phyloP scores from a whole-genome alignment of 495 filamentous ascomycete genomes.

The Podospora conica region DNA sequence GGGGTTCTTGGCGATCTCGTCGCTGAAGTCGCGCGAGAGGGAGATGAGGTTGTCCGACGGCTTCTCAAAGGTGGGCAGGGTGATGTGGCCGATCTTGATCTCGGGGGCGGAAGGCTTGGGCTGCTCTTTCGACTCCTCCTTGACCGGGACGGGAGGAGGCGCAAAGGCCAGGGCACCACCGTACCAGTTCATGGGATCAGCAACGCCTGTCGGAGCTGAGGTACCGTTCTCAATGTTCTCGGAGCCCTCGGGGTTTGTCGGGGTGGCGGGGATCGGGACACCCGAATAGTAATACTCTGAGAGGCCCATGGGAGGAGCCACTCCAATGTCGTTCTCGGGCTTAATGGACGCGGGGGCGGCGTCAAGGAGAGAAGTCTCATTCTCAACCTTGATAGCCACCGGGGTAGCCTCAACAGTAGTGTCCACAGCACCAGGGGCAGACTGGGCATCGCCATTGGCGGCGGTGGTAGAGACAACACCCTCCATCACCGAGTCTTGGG shows the following conservation, averaged over 20 bases:
- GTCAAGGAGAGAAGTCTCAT: neutral
- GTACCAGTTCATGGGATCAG: neutral
- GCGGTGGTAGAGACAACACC: neutral
- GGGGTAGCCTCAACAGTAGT: neutral
- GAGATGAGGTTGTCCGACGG: constrained; percentile 25
- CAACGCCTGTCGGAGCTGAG: neutral
- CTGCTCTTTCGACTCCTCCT: neutral
- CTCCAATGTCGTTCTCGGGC: neutral
- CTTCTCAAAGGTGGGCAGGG: constrained; percentile 15
- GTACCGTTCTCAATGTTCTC: neutral
- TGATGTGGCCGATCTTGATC: constrained; percentile 10
- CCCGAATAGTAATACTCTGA: too few species aligned
- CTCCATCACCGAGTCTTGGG: neutral
- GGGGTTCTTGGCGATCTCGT: constrained; percentile 15
- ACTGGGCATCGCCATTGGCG: neutral
- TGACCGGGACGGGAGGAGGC: neutral
- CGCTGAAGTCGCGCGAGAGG: constrained; percentile 1
- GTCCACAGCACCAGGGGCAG: neutral
- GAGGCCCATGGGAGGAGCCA: neutral
- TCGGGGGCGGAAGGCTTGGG: neutral
- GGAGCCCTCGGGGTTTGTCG: neutral
- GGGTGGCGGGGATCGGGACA: neutral
- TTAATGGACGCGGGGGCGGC: neutral
- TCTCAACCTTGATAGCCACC: neutral
- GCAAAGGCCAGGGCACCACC: neutral